A percentile compares a stretch with the other conserved stretches of the same genome.
Conservation (phyloP, 2,329 filamentous ascomycete species). For the Ceratocystis variospora region DNA sequence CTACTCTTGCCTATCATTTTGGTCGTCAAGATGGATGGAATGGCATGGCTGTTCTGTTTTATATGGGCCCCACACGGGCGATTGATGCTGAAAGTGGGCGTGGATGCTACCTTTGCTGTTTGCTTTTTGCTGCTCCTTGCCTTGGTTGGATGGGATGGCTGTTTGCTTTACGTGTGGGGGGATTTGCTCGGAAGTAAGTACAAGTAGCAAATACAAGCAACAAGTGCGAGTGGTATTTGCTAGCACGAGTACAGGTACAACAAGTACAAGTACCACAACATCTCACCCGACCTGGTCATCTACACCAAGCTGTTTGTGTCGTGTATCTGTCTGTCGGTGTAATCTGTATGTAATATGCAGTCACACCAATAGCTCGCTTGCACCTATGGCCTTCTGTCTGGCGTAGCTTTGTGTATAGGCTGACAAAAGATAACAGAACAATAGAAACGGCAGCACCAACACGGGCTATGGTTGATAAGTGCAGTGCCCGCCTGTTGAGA, state of each 20-base stretch:
- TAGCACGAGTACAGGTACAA: background rate
- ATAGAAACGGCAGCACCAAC: too few species aligned
- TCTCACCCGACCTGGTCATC: background rate
- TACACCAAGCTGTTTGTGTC: background rate
- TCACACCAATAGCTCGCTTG: background rate
- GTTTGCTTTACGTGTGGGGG: background rate
- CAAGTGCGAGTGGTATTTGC: background rate
- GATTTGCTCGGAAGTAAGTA: background rate
- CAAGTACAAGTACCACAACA: too few species aligned
- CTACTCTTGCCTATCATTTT: background rate
- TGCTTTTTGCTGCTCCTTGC: background rate
- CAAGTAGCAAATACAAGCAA: background rate
- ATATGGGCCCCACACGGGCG: background rate
- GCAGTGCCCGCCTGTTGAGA: too few species aligned
- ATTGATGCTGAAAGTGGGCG: background rate
- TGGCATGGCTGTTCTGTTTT: background rate
- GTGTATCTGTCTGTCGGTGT: background rate
- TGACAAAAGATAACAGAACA: background rate
- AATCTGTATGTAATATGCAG: background rate
- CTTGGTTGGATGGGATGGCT: background rate
- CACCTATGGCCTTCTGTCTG: background rate
- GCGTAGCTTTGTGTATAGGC: background rate
- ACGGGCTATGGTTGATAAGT: too few species aligned
- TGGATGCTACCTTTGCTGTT: background rate
- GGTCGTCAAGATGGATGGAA: background rate